Percentiles rank a stretch among this genome's conserved stretches.
phyloP scores from a whole-genome alignment of 352 stramenopile genomes.

The Blastocystis hominis region DNA sequence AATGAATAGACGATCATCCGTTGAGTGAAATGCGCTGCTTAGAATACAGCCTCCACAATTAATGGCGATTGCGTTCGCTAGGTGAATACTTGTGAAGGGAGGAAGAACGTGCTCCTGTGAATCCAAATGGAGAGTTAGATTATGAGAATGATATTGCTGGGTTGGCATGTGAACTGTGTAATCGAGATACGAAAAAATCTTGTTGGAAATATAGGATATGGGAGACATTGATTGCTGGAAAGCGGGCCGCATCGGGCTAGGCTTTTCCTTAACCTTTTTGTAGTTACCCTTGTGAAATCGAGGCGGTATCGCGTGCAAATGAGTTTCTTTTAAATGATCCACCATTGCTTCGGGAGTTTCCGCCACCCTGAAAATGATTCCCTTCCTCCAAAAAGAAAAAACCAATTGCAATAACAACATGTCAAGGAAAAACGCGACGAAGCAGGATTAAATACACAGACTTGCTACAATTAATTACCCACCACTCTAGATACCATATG shows the following conservation, averaged over 20 bases:
- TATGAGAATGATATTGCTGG: not conserved
- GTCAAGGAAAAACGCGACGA: slow-evolving; percentile 30
- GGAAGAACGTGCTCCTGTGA: not conserved
- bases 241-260: not conserved
- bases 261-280: not conserved
- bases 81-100: not conserved
- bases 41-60: slow-evolving; percentile 28
- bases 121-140: not conserved
- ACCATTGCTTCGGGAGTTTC: not conserved
- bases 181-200: not conserved
- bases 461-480: not conserved
- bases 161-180: not conserved
- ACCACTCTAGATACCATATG: not conserved
- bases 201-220: not conserved
- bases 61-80: not conserved
- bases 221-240: not conserved
- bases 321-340: not conserved
- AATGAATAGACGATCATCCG: not conserved
- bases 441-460: slow-evolving; percentile 29
- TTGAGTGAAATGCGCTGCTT: not conserved
- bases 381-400: not conserved
- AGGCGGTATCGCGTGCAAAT: not conserved
- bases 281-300: slow-evolving; percentile 28
- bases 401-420: slow-evolving; percentile 47
- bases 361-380: not conserved